phyloP scores from a whole-genome alignment of 352 stramenopile species.

The Ochromonadaceae sp. region DNA sequence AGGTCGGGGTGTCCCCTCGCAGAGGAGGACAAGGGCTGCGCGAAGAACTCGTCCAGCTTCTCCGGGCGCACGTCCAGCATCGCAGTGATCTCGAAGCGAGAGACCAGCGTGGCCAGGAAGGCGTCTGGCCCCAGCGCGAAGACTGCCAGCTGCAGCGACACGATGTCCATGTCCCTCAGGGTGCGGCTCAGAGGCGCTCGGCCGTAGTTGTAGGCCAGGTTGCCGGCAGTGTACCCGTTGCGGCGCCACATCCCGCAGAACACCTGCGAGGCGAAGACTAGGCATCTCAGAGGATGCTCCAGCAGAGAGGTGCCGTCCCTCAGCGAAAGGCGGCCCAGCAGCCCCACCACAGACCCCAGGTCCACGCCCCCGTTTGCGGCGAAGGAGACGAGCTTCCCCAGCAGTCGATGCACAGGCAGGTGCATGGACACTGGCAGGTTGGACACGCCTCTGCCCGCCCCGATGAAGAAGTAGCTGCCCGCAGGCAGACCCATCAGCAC shows the following conservation, averaged over 20 bases:
- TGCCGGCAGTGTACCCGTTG: constrained; percentile 27
- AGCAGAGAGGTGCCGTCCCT: neutral
- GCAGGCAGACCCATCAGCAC: too few relatives aligned
- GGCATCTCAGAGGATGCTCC: constrained; percentile 19
- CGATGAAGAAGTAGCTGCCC: neutral
- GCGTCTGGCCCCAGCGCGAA: too few relatives aligned
- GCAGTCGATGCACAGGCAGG: constrained; percentile 60
- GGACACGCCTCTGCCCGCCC: neutral
- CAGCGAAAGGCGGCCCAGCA: neutral
- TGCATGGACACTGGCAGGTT: constrained; percentile 64
- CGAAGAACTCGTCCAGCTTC: too few relatives aligned
- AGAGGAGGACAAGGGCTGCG: too few relatives aligned
- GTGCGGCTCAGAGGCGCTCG: constrained; percentile 21
- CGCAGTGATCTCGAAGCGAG: too few relatives aligned
- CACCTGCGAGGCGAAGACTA: constrained; percentile 21
- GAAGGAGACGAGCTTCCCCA: constrained; percentile 58
- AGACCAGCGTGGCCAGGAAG: too few relatives aligned
- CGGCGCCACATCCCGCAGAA: constrained; percentile 28
- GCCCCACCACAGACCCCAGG: neutral
- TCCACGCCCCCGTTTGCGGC: constrained; percentile 32
- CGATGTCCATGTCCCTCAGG: constrained; percentile 30
- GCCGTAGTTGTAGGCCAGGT: constrained; percentile 31
- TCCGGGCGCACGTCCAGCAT: too few relatives aligned
- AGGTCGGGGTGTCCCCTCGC: too few relatives aligned
- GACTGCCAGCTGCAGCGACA: constrained; percentile 25